A percentile compares a stretch with the other conserved stretches of the same genome.
Evolutionary conservation across 768 basidiomycete genomes (phyloP).

Genomic region (Pseudohyphozyma bogoriensis): DNA sequence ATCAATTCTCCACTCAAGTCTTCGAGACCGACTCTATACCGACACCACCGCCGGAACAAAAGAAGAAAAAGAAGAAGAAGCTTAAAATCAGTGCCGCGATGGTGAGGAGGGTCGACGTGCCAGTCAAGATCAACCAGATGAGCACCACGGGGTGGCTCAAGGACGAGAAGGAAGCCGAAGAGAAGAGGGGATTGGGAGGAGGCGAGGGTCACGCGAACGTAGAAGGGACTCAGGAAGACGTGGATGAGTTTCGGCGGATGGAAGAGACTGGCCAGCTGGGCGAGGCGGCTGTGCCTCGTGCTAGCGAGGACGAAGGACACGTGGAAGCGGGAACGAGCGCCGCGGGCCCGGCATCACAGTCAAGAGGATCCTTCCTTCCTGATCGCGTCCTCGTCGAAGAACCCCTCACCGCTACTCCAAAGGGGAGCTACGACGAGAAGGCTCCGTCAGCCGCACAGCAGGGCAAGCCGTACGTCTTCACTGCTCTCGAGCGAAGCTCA

Average conservation of each 20-base stretch:
- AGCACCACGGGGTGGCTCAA: conserved; percentile 27
- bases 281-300: background rate
- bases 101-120: conserved; percentile 50
- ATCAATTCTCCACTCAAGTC: no score
- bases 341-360: background rate
- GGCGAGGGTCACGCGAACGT: no score
- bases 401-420: no score
- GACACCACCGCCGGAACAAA: conserved; percentile 9
- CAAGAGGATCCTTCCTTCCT: no score
- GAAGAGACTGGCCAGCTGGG: background rate
- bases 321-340: background rate
- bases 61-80: conserved; percentile 26
- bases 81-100: conserved; percentile 53
- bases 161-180: background rate
- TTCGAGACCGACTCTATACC: background rate
- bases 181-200: background rate
- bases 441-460: no score
- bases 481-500: no score
- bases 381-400: no score
- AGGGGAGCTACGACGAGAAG: no score
- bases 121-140: conserved; percentile 29
- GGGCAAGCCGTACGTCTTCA: no score
- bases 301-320: background rate
- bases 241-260: no score
- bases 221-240: no score